Evolutionary conservation across 2,329 filamentous ascomycete species (phyloP), one percentile per base, ranked within the genome.

Genomic region (Nemania serpens): DNA sequence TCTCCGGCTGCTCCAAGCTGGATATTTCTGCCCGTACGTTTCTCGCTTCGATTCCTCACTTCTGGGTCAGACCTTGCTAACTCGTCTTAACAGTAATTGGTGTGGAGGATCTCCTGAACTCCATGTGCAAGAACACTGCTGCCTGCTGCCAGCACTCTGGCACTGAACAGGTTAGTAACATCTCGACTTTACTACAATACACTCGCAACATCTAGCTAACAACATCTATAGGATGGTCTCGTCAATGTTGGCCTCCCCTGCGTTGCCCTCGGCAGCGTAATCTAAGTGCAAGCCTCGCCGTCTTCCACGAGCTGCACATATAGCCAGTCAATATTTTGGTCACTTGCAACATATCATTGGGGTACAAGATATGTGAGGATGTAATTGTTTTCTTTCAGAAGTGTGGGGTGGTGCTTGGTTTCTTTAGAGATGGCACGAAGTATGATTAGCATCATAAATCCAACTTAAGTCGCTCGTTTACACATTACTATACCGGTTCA

Each of bases 141-240:
- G 71, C 70, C 57, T 74, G 70, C 69, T 74, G 72, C 69, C 71
- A 74, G 68, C 61, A 69, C 69, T 69, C 69, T 45, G 69, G 68
- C 49, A 56, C 59, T 57, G 36, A 56, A 7, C 68, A 71, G 63
- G 71, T 72, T 58, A 68, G 70, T 41, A 17, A 17, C 22, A n/a
- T 10, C 7, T 20, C 18, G 12, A n/a, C n/a, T n/a, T 15, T 20
- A 12, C 15, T n/a, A 33, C 12, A 13, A n/a, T 22, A 41, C 41
- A 2, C 18, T 15, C 25, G 17, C 2, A 15, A 5, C 29, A 13
- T 13, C 36, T n/a, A 5, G 34, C 22, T 71, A 39, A 69, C 59
- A 33, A 3, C 52, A 10, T 17, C 3, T 29, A 11, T 34, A 69
- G 68, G 62, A 70, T 2, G 72, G 69, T 49, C 66, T 73, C 49